Percentiles rank a stretch among this genome's conserved stretches.
These are phyloP conservation scores for Candida pini DNA, from an alignment of 805 yeast species.

Conservation along the genomic window DNA sequence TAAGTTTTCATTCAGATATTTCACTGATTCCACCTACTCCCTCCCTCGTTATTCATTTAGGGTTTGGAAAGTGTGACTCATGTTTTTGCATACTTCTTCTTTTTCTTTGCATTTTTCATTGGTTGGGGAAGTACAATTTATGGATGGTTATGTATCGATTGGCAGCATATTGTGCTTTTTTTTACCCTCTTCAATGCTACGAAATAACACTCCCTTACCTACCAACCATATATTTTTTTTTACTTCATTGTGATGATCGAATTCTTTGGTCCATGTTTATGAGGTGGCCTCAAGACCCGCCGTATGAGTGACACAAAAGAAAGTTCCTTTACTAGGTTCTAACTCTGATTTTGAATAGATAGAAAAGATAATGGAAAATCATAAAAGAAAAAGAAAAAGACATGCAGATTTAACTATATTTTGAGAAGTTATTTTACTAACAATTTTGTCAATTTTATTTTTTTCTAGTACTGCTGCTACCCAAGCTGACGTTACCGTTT, in stretches of 20 bases:
- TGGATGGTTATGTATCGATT: too few relatives aligned
- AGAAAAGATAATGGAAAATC: background rate
- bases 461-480: constrained; percentile 71
- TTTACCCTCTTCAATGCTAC: background rate
- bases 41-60: too few relatives aligned
- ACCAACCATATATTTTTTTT: background rate
- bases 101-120: background rate
- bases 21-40: background rate
- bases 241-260: constrained; percentile 51
- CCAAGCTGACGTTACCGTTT: constrained; percentile 92
- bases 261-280: constrained; percentile 91
- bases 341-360: constrained; percentile 6
- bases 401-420: constrained; percentile 1
- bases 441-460: constrained; percentile 3
- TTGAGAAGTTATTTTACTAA: constrained; percentile 3
- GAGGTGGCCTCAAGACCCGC: constrained; percentile 96
- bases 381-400: background rate
- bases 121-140: too few relatives aligned
- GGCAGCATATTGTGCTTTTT: too few relatives aligned
- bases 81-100: background rate
- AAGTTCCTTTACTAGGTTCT: constrained; percentile 36
- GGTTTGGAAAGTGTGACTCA: too few relatives aligned
- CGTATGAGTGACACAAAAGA: constrained; percentile 73
- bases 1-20: constrained; percentile 41
- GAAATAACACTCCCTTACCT: background rate